Conservation (phyloP, 176 grass and related monocot genomes). For the Poa annua region DNA sequence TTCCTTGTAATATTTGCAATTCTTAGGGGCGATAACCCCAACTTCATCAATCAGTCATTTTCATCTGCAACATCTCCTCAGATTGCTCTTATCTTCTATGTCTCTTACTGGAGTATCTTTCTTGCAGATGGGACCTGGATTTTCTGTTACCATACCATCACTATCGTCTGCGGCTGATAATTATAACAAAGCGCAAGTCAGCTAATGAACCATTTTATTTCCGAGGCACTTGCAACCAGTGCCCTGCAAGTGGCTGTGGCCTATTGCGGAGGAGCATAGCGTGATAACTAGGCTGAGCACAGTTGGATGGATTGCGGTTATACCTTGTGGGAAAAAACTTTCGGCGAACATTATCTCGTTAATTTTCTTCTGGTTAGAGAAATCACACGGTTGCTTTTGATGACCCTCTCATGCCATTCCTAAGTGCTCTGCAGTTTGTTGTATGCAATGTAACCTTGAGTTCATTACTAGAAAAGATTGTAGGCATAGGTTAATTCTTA, state of each 20-base stretch:
- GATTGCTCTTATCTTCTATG: not conserved
- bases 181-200: conserved; percentile 74
- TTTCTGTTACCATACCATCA: conserved; percentile 86
- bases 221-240: not conserved
- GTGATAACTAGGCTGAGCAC: not conserved
- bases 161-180: conserved; percentile 78
- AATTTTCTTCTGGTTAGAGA: not conserved
- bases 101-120: conserved; percentile 39
- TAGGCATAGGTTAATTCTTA: conserved; percentile 33
- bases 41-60: conserved; percentile 2
- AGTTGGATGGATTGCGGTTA: conserved; percentile 34
- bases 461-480: not conserved
- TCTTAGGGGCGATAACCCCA: not conserved
- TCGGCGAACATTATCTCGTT: conserved; percentile 11
- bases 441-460: conserved; percentile 44
- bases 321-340: conserved; percentile 26
- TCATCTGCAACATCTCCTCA: not conserved
- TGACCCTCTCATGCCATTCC: conserved; percentile 7
- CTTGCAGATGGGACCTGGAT: conserved; percentile 95
- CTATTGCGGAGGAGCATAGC: conserved; percentile 20
- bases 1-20: not conserved
- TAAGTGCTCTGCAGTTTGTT: conserved; percentile 9
- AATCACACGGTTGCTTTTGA: not conserved
- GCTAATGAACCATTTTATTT: conserved; percentile 43
- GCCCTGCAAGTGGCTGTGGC: conserved; percentile 15